Base-by-base conservation (phyloP, 2,329 filamentous ascomycete genomes). In the Verticillium alfalfae region DNA sequence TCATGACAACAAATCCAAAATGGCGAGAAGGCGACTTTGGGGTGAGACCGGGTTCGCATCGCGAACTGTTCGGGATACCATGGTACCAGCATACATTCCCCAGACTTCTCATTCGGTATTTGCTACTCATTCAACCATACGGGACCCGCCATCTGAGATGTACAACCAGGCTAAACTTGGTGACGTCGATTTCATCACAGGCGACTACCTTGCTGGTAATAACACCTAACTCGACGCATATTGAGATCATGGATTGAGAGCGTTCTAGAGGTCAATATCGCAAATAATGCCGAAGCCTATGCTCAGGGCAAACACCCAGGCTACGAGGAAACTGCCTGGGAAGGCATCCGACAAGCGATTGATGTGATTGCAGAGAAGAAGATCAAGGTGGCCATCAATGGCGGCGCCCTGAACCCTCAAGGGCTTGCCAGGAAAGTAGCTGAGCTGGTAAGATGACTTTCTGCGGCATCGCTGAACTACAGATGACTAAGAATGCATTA, bases 301-400 rank as follows among this genome's bases (percentile, higher is more conserved):
- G 18, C n/a, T 22, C 41, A 49, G 18, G 5, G 41, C n/a, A 49
- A 12, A 26, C 41, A 49, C 41, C 41, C 41, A 3, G 41, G 41
- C 9, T 49, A 49, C 8, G 41, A 49, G 22, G 18, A 49, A n/a
- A 49, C 8, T 22, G 41, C 41, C 10, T 22, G 41, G 41, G n/a
- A 49, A 13, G 41, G 41, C 9, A 49, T 49, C 12, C 41, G 22
- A 18, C 41, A 72, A 73, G 45, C 71, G 69, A 59, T 66, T 78
- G 8, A 72, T 31, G 82, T 63, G 70, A 76, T 71, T 15, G 62
- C 68, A 1, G 71, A 79, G 57, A 79, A 83, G 63, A 67, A 74
- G 0, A 85, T 86, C 70, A 84, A 82, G 64, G 73, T 86, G 12
- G 74, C 84, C 41, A 73, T 84, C 60, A 86, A 87, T 65, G 84